Percentiles rank a stretch among this genome's conserved stretches.
These are phyloP conservation scores for Ajuga chamaepitys DNA, from an alignment of 257 asterid species.

Conservation along the genomic window DNA sequence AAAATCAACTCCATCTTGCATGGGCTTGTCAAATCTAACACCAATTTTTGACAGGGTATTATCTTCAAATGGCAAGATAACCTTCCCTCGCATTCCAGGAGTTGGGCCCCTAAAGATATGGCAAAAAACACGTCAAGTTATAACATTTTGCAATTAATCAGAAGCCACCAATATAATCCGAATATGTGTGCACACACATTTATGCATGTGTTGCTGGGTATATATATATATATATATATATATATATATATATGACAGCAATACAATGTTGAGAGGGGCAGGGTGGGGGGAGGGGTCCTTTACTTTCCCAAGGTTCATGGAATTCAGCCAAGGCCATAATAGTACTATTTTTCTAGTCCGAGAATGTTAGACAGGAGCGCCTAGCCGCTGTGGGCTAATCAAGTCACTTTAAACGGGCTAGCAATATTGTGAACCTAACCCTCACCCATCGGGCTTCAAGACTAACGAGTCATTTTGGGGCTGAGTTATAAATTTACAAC, in stretches of 20 bases:
- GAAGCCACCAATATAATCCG: background rate
- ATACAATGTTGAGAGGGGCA: background rate
- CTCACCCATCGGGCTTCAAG: no score
- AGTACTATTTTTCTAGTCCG: no score
- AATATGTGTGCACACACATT: background rate
- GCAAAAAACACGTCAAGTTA: slow-evolving; percentile 18
- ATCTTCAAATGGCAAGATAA: slow-evolving; percentile 68
- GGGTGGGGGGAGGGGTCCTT: no score
- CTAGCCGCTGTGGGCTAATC: no score
- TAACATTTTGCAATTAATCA: slow-evolving; percentile 2
- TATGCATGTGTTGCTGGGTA: no score
- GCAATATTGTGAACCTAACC: no score
- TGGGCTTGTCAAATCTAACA: slow-evolving; percentile 68
- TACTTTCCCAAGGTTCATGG: no score
- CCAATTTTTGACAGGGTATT: slow-evolving; percentile 82
- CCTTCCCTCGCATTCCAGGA: slow-evolving; percentile 80
- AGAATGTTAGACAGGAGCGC: no score
- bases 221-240: background rate
- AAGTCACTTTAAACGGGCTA: no score
- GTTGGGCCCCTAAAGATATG: slow-evolving; percentile 71
- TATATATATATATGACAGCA: background rate
- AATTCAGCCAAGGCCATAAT: no score
- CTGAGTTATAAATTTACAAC: no score
- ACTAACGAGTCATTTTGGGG: no score
- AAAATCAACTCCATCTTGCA: slow-evolving; percentile 84